Evolutionary conservation across 768 basidiomycete genomes (phyloP), one percentile per base, ranked within the genome.

Genomic region (Myochromella boudieri): DNA sequence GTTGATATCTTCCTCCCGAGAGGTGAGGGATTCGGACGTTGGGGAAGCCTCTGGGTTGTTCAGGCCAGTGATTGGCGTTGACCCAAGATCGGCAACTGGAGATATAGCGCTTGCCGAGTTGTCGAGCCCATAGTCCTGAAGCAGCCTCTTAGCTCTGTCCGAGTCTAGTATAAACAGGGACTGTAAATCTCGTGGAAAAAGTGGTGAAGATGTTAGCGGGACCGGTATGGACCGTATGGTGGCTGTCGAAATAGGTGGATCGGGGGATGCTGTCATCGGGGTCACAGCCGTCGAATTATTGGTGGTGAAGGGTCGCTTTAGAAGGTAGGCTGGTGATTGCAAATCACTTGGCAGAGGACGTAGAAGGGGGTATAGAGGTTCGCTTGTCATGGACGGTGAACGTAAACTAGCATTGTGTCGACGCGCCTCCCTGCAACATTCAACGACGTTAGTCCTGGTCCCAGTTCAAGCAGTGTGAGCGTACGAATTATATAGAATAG

Each of bases 111-210:
- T 61, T 44, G 47, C 22, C 4, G 40, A 18, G 12, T 53, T 52
- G 14, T 60, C 62, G 12, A 80, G 62, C 2, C 71, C 74, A 55
- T 78, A 78, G 37, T 79, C 74, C 24, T 55, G 56, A 24, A 78
- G 57, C 1, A 79, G 69, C 26, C 59, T 63, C 44, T 63, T 65
- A 1, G 75, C 69, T 17, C 64, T 61, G 11, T 69, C 68, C n/a
- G 71, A 61, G 12, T 62, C 65, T 20, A 78, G 63, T n/a, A 66
- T 58, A 52, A 77, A 72, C 8, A 82, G 62, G 3, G 66, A 62
- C n/a, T 63, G 60, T 28, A 80, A 56, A 48, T 77, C 69, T n/a
- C 63, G 63, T 12, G 79, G 78, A 60, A 78, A 78, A 25, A 72
- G 57, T 1, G 70, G 64, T 3, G 77, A 80, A 4, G 71, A 62